A percentile compares a stretch with the other conserved stretches of the same genome.
Conservation (phyloP, 2,329 filamentous ascomycete genomes). For the Parafenestella ontariensis region DNA sequence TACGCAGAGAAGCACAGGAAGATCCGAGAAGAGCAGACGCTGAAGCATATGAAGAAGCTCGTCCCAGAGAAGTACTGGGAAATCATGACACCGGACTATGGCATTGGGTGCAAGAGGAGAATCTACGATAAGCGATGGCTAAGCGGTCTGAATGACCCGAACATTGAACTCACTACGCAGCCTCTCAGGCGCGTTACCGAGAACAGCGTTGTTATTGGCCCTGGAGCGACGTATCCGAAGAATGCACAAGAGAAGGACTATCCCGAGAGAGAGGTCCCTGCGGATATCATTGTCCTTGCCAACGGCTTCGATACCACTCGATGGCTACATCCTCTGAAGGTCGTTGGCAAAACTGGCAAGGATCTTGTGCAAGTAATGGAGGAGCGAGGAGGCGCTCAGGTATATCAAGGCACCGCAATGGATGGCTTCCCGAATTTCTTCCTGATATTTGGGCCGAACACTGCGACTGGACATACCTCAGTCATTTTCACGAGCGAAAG, state of each 20-base stretch:
- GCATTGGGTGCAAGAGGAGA: slow-evolving; percentile 69
- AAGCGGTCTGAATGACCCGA: slow-evolving; percentile 58
- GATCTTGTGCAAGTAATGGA: slow-evolving; percentile 65
- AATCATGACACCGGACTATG: slow-evolving; percentile 67
- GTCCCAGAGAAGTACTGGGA: slow-evolving; percentile 68
- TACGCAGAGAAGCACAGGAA: slow-evolving; percentile 50
- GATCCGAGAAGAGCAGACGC: slow-evolving; percentile 51
- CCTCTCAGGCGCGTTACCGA: slow-evolving; percentile 58
- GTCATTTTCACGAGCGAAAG: slow-evolving; percentile 67
- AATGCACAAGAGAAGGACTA: slow-evolving; percentile 42
- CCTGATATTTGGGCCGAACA: slow-evolving; percentile 69
- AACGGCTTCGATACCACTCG: slow-evolving; percentile 66
- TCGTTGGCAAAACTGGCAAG: slow-evolving; percentile 60
- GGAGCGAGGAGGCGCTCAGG: slow-evolving; percentile 65
- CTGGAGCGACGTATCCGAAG: slow-evolving; percentile 56
- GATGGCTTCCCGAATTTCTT: slow-evolving; percentile 69
- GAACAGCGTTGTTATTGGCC: slow-evolving; percentile 59
- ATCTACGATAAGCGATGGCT: slow-evolving; percentile 67
- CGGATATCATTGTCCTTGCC: slow-evolving; percentile 67
- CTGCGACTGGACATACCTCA: slow-evolving; percentile 66
- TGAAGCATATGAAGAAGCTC: slow-evolving; percentile 56
- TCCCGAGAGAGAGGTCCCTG: slow-evolving; percentile 55
- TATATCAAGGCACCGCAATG: slow-evolving; percentile 66
- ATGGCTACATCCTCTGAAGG: slow-evolving; percentile 61
- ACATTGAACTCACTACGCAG: slow-evolving; percentile 62